Evolutionary conservation across 345 rosid species (phyloP).

Genomic region (Citrus maxima): DNA sequence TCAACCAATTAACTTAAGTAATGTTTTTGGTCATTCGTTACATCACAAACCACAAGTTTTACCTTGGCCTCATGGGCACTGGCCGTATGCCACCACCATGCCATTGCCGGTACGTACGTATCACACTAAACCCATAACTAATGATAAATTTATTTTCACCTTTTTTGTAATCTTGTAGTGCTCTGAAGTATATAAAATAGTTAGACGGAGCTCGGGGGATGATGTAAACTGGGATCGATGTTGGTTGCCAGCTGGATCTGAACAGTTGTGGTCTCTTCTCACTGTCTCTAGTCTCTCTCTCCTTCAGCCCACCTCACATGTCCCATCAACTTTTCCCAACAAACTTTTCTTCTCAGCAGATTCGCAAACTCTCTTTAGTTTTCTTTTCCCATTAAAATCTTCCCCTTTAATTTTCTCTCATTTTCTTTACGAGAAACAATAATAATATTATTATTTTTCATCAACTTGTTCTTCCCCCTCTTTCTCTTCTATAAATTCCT

Average conservation of each 20-base stretch:
- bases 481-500: conserved; percentile 48
- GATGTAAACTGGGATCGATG: conserved; percentile 17
- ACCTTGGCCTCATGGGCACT: too few relatives aligned
- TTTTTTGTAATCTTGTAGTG: too few relatives aligned
- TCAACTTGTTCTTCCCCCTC: conserved; percentile 13
- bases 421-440: neutral
- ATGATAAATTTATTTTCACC: too few relatives aligned
- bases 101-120: too few relatives aligned
- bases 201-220: neutral
- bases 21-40: too few relatives aligned
- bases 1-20: too few relatives aligned
- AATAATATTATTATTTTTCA: neutral
- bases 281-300: neutral
- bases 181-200: too few relatives aligned
- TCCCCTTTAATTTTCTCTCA: neutral
- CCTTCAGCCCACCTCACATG: conserved; percentile 36
- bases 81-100: too few relatives aligned
- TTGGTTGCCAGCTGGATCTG: conserved; percentile 51
- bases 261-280: conserved; percentile 19
- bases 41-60: too few relatives aligned
- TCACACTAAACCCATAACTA: too few relatives aligned
- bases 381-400: neutral
- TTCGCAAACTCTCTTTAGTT: conserved; percentile 15
- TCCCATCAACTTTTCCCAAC: conserved; percentile 35
- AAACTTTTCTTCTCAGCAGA: conserved; percentile 12